Base-by-base conservation (phyloP, 805 yeast genomes). In the Wickerhamomyces bisporus region DNA sequence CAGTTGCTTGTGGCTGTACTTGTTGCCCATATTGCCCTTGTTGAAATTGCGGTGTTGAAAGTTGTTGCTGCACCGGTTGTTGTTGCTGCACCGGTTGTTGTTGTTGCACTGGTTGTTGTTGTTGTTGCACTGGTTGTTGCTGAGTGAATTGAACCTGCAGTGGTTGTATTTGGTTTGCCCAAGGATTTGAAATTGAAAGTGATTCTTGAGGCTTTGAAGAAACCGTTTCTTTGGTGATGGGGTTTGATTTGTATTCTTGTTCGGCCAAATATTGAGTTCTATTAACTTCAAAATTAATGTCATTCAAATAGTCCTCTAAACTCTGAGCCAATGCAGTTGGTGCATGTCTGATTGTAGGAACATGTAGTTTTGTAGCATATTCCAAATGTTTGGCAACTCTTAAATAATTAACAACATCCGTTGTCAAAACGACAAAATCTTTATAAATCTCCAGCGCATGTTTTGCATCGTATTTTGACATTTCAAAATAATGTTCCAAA, bases 291-390 rank as follows among this genome's bases (percentile, higher is more conserved):
- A 87, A 87, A 49, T 81, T 80, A 8, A 89, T 87, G 55, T 91
- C 97, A 47, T 80, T 74, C 48, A 93, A 65, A 59, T 91, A 94
- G 50, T 89, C 96, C 56, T 87, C 93, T 44, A 93, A 73, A 12
- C 94, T 81, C 25, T 79, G 73, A 3, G 95, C 84, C 46, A 93
- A 70, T 19, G 95, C 93, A 3, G 97, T 89, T 17, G 97, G 97
- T 2, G 98, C 98, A 62, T 93, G 98, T 57, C 86, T 86, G 44
- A 93, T 89, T 12, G 95, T 89, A 26, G 98, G 98, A 25, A 93
- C 95, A 52, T 82, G 89, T 47, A 91, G 67, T 52, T 88, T 88
- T 3, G 97, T 88, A 11, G 88, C 77, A 55, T 79, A 77, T 61
- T 86, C 96, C 47, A 86, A 68, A 58, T 83, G 87, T 56, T 93